phyloP scores from a whole-genome alignment of 2,329 filamentous ascomycete species.

The Zymoseptoria pseudotritici region DNA sequence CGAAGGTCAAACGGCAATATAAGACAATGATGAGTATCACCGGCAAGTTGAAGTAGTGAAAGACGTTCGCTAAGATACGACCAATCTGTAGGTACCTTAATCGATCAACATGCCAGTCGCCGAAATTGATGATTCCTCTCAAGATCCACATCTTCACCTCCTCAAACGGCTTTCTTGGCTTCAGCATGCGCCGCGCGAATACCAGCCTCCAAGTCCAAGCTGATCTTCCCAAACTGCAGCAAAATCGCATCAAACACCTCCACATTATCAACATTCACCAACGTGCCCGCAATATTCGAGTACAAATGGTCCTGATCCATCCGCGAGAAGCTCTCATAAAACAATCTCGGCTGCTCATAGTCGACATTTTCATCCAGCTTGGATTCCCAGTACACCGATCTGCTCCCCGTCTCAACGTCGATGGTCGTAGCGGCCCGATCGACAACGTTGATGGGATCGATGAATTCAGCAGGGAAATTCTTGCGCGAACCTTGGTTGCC shows the following conservation, averaged over 20 bases:
- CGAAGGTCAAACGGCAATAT: no score
- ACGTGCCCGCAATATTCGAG: slow-evolving; percentile 24
- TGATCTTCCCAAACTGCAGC: slow-evolving; percentile 19
- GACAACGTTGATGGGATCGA: slow-evolving; percentile 23
- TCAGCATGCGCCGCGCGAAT: slow-evolving; percentile 11
- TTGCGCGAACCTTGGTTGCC: slow-evolving; percentile 23
- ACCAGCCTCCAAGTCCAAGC: slow-evolving; percentile 8
- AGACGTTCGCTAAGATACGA: not conserved
- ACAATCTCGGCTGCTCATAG: slow-evolving; percentile 24
- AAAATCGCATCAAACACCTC: slow-evolving; percentile 18
- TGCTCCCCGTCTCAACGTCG: slow-evolving; percentile 15
- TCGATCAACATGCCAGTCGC: not conserved
- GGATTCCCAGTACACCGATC: slow-evolving; percentile 19
- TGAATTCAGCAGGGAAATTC: slow-evolving; percentile 22
- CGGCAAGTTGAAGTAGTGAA: not conserved
- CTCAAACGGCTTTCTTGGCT: not conserved
- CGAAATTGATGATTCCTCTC: not conserved
- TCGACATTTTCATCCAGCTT: slow-evolving; percentile 22
- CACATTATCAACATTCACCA: slow-evolving; percentile 23
- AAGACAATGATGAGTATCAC: not conserved
- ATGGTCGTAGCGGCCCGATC: slow-evolving; percentile 17
- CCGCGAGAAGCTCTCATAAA: slow-evolving; percentile 21
- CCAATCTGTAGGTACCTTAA: not conserved
- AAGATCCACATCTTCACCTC: not conserved
- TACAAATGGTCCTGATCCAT: slow-evolving; percentile 21